Base-by-base conservation (phyloP, 1,284 basidiomycete species). In the Schizopora paradoxa region DNA sequence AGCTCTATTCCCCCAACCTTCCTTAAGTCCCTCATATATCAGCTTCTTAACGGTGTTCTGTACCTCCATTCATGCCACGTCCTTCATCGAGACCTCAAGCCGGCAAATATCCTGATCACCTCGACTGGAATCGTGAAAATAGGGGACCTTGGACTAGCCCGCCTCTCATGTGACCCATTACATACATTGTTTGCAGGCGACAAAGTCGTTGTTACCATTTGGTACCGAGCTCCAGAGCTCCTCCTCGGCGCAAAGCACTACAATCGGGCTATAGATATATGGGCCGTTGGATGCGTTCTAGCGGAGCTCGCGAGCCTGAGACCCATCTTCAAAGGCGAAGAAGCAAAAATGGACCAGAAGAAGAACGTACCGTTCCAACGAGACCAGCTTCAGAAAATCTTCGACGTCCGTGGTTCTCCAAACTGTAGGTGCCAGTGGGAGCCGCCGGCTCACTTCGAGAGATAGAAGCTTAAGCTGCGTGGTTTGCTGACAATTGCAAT, bases 251-350 rank as follows among this genome's bases (percentile, higher is more conserved):
- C 94, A 2, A 89, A 93, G 51, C 95, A 99, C 64, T 99, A 99
- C 64, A 94, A 94, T 45, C 91, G 91, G 51, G 90, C 93, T 1
- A 85, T 99, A 34, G 92, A 96, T 58, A 82, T 90, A 47, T 97
- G 95, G 95, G 92, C 94, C 4, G 82, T 97, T 2, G 95, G 94
- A 0, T 99, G 95, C 61, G 96, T 99, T 45, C 86, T 95, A 68
- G 96, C 94, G 2, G 96, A 99, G 63, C 69, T 99, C 16, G 77
- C 96, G 0, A 93, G 90, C 48, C 67, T 98, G 13, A 70, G 95
- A 6, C 96, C 96, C 0, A 97, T 99, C 56, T 99, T 99, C 74
- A 99, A 99, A 63, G 96, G 96, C 10, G 96, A 99, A 63, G 96
- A 99, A 65, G 95, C 94, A 5, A 98, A 98, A 64, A 68, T 97